These are phyloP conservation scores for Collybia sordida DNA, from an alignment of 768 basidiomycete species.

Conservation along the genomic window DNA sequence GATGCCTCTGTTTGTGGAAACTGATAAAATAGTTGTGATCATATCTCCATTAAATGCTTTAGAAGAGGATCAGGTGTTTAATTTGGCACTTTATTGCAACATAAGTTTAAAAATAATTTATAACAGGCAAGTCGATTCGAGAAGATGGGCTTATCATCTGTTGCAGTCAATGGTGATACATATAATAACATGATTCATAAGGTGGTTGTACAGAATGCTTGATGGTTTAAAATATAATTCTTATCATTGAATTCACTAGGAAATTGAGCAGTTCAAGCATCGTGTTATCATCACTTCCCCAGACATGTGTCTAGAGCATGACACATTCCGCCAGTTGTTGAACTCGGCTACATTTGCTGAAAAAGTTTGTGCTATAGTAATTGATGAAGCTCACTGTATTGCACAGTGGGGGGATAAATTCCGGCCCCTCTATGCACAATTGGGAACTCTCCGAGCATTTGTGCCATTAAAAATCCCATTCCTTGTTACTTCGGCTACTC, in stretches of 20 bases:
- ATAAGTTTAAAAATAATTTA: background rate
- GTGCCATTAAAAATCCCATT: constrained; percentile 27
- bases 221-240: background rate
- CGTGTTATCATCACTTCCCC: constrained; percentile 34
- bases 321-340: constrained; percentile 23
- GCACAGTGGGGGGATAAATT: constrained; percentile 34
- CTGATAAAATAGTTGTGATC: constrained; percentile 23
- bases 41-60: constrained; percentile 37
- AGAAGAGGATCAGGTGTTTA: constrained; percentile 32
- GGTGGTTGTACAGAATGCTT: constrained; percentile 26
- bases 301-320: constrained; percentile 37
- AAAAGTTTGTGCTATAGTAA: constrained; percentile 22
- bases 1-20: constrained; percentile 25
- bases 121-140: constrained; percentile 24
- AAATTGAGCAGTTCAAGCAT: constrained; percentile 18
- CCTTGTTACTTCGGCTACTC: constrained; percentile 31
- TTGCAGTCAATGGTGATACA: constrained; percentile 35
- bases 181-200: constrained; percentile 23
- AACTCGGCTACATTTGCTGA: constrained; percentile 13
- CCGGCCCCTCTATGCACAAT: constrained; percentile 24
- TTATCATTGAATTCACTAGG: constrained; percentile 13
- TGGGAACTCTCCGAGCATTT: constrained; percentile 26
- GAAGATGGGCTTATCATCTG: constrained; percentile 24
- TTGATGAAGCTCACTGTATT: constrained; percentile 42
- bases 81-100: background rate